Conservation (phyloP, 306 rosid genomes). For the Lablab purpureus region DNA sequence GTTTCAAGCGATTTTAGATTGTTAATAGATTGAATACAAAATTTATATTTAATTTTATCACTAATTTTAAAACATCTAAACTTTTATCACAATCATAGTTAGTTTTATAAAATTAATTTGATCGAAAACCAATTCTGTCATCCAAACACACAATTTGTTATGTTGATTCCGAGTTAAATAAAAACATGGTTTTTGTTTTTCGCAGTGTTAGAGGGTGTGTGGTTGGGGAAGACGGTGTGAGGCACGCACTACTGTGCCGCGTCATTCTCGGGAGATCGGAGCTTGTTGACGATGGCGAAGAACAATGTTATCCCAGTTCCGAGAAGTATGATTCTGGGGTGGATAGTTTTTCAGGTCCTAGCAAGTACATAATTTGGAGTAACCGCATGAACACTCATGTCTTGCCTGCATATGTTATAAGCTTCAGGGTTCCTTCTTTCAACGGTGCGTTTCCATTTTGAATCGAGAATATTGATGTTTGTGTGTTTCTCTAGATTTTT, state of each 20-base stretch:
- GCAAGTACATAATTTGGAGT: conserved; percentile 73
- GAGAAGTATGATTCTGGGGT: conserved; percentile 78
- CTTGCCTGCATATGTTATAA: conserved; percentile 77
- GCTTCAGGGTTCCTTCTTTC: conserved; percentile 61
- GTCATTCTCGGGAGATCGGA: conserved; percentile 80
- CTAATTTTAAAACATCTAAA: too few relatives aligned
- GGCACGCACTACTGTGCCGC: conserved; percentile 80
- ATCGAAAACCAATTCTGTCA: too few relatives aligned
- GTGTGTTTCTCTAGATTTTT: background rate
- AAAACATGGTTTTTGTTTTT: background rate
- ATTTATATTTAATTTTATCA: too few relatives aligned
- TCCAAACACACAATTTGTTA: too few relatives aligned
- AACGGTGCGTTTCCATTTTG: conserved; percentile 50
- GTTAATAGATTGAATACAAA: too few relatives aligned
- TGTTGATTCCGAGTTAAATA: too few relatives aligned
- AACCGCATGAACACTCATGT: conserved; percentile 82
- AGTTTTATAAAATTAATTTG: too few relatives aligned
- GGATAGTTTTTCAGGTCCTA: conserved; percentile 62
- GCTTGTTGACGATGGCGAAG: conserved; percentile 55
- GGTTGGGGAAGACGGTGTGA: conserved; percentile 65
- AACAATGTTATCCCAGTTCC: conserved; percentile 73
- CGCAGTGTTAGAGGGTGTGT: conserved; percentile 57
- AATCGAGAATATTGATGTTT: background rate
- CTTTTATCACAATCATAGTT: too few relatives aligned
- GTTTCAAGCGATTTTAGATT: too few relatives aligned